These are phyloP conservation scores for Pterocarpus macrocarpus DNA, from an alignment of 306 rosid genomes.

Conservation along the genomic window DNA sequence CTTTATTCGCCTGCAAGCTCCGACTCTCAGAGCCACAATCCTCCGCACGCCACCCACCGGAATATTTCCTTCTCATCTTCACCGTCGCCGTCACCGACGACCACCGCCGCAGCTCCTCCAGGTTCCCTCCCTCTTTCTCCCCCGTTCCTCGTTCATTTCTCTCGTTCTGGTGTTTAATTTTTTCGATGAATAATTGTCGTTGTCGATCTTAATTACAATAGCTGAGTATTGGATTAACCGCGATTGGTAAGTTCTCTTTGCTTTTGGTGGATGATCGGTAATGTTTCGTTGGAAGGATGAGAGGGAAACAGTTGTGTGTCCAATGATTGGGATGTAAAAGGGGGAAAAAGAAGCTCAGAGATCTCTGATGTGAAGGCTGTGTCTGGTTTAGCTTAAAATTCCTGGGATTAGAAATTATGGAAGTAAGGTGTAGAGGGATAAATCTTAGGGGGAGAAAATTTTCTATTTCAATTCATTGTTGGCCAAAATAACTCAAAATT, in stretches of 20 bases:
- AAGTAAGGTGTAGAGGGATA: not conserved
- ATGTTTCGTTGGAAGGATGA: not conserved
- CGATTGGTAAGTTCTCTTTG: not conserved
- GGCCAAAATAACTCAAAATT: not conserved
- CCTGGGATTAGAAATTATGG: not conserved
- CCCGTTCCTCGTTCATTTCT: not conserved
- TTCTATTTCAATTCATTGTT: not conserved
- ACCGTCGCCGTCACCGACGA: not conserved
- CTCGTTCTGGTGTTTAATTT: not conserved
- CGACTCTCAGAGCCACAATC: not conserved
- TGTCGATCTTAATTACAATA: not conserved
- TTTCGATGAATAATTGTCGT: not conserved
- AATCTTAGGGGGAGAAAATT: not conserved
- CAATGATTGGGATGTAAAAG: not conserved
- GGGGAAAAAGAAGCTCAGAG: not conserved
- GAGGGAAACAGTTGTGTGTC: not conserved
- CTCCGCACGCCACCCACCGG: constrained; percentile 3
- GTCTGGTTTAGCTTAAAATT: not conserved
- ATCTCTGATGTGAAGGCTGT: not conserved
- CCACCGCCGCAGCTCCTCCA: constrained; percentile 3
- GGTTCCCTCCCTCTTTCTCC: constrained; percentile 18
- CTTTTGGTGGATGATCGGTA: not conserved
- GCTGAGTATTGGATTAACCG: not conserved
- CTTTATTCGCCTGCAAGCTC: not conserved
- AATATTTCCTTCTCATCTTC: not conserved